phyloP scores from a whole-genome alignment of 1,284 basidiomycete species.

The Trametes hirsuta region DNA sequence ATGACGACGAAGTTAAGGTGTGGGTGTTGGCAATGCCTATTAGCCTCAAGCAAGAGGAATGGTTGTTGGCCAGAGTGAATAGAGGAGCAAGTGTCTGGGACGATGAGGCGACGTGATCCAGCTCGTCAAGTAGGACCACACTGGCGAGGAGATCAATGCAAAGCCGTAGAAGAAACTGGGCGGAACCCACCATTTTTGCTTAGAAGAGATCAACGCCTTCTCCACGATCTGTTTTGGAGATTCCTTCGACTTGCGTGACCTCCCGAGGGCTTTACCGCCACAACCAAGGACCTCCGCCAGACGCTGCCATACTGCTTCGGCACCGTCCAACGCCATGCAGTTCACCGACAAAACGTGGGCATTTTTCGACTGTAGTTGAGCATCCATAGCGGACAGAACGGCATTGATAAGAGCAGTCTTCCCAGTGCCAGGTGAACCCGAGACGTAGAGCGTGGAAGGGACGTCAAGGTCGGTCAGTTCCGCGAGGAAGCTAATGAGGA shows the following conservation, averaged over 20 bases:
- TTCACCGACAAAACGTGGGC: conserved; percentile 64
- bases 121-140: conserved; percentile 76
- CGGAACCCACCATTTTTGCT: conserved; percentile 59
- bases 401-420: conserved; percentile 81
- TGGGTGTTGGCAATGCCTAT: conserved; percentile 86
- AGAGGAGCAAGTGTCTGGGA: conserved; percentile 58
- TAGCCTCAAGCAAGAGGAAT: conserved; percentile 55
- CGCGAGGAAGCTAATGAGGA: conserved; percentile 54
- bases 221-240: conserved; percentile 47
- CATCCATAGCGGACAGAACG: conserved; percentile 46
- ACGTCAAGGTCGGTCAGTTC: conserved; percentile 34
- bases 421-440: conserved; percentile 79
- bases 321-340: conserved; percentile 71
- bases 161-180: neutral
- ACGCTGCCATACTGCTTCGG: conserved; percentile 73
- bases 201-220: conserved; percentile 40
- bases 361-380: conserved; percentile 41
- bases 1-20: conserved; percentile 64
- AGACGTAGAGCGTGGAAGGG: conserved; percentile 65
- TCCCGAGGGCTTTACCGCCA: conserved; percentile 40
- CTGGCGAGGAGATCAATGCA: conserved; percentile 39
- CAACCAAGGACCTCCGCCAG: conserved; percentile 59
- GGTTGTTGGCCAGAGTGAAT: conserved; percentile 61
- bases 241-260: conserved; percentile 33
- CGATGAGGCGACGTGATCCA: conserved; percentile 72